Conservation (phyloP, 805 yeast species). For the Wickerhamiella musiphila region DNA sequence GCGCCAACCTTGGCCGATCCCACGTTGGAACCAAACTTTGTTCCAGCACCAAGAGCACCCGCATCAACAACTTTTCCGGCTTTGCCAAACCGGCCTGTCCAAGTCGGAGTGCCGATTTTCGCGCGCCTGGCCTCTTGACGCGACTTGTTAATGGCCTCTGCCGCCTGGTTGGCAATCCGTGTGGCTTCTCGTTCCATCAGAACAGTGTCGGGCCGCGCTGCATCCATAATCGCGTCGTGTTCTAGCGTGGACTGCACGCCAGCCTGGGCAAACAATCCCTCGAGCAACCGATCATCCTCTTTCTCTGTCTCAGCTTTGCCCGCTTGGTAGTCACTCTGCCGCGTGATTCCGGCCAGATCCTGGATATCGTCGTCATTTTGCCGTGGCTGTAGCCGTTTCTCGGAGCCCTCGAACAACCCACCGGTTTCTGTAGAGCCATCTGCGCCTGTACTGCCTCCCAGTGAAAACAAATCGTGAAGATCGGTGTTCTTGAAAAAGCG, state of each 20-base stretch:
- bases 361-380: constrained; percentile 18
- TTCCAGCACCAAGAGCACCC: constrained; percentile 7
- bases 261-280: constrained; percentile 51
- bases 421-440: constrained; percentile 54
- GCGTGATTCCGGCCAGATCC: constrained; percentile 9
- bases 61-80: constrained; percentile 41
- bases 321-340: constrained; percentile 24
- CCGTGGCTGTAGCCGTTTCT: constrained; percentile 17
- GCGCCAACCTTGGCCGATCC: neutral
- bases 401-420: constrained; percentile 37
- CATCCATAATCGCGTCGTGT: constrained; percentile 60
- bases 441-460: no score
- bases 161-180: constrained; percentile 44
- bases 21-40: neutral
- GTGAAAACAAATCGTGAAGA: constrained; percentile 69
- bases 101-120: constrained; percentile 70
- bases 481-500: constrained; percentile 87
- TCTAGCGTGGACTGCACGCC: constrained; percentile 59
- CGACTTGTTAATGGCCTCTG: constrained; percentile 39
- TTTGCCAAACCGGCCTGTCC: constrained; percentile 85
- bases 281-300: constrained; percentile 47
- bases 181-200: constrained; percentile 48
- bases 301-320: constrained; percentile 32
- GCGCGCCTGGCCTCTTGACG: constrained; percentile 31
- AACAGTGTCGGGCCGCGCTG: constrained; percentile 33